These are phyloP conservation scores for Dovyalis caffra DNA, from an alignment of 345 rosid genomes.

Conservation along the genomic window DNA sequence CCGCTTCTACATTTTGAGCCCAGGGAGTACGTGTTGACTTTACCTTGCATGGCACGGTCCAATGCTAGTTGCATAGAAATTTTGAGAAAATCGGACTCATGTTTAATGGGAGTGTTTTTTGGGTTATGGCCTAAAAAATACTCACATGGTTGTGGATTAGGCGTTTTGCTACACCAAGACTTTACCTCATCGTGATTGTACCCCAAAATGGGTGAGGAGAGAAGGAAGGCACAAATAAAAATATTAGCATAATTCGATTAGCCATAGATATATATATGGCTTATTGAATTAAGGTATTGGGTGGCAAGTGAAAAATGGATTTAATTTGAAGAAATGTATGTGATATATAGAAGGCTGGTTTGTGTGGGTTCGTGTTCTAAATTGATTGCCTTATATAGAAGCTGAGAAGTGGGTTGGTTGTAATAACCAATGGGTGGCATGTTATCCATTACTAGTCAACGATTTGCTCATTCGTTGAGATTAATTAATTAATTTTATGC, in stretches of 20 bases:
- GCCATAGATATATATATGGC: slow-evolving; percentile 42
- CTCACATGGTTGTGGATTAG: slow-evolving; percentile 38
- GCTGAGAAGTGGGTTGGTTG: background rate
- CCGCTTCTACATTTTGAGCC: slow-evolving; percentile 29
- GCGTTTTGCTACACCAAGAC: slow-evolving; percentile 39
- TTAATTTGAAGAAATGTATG: background rate
- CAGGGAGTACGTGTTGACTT: slow-evolving; percentile 6
- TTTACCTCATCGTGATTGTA: slow-evolving; percentile 7
- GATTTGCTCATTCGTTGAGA: background rate
- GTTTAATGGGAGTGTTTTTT: slow-evolving; percentile 14
- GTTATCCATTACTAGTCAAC: background rate
- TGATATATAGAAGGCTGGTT: background rate
- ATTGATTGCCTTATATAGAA: background rate
- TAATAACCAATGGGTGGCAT: background rate
- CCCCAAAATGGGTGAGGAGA: slow-evolving; percentile 16
- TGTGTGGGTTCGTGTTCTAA: background rate
- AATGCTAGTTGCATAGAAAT: slow-evolving; percentile 28
- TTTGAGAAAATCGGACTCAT: slow-evolving; percentile 33
- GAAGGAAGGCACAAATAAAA: slow-evolving; percentile 32
- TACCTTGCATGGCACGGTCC: slow-evolving; percentile 16
- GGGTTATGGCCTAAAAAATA: slow-evolving; percentile 30
- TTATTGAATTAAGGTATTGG: background rate
- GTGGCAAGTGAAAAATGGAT: background rate
- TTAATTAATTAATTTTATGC: background rate
- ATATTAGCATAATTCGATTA: slow-evolving; percentile 22